These are phyloP conservation scores for Aspergillus latus DNA, from an alignment of 2,329 filamentous ascomycete genomes.

Conservation along the genomic window DNA sequence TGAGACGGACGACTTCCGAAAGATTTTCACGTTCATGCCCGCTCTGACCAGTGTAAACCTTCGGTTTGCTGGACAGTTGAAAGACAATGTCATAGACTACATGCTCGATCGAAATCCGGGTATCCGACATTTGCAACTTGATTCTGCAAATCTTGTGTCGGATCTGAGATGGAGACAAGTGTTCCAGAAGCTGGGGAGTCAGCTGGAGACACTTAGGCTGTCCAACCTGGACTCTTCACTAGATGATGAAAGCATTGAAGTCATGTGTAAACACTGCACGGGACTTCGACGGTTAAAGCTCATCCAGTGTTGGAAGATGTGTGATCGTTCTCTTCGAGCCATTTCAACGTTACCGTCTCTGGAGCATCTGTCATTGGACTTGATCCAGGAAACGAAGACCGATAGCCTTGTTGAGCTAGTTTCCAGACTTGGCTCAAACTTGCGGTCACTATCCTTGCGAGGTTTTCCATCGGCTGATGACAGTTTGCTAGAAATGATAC, in stretches of 20 bases:
- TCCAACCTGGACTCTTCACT: slow-evolving; percentile 84
- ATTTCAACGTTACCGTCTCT: slow-evolving; percentile 65
- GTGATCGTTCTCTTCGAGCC: slow-evolving; percentile 62
- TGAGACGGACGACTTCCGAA: slow-evolving; percentile 71
- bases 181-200: slow-evolving; percentile 63
- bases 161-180: slow-evolving; percentile 72
- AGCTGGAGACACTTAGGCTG: slow-evolving; percentile 69
- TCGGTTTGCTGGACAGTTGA: slow-evolving; percentile 87
- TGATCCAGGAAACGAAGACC: slow-evolving; percentile 57
- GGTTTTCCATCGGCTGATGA: slow-evolving; percentile 68
- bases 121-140: slow-evolving; percentile 73
- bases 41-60: slow-evolving; percentile 70
- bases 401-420: slow-evolving; percentile 63
- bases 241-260: slow-evolving; percentile 65
- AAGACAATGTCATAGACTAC: slow-evolving; percentile 79
- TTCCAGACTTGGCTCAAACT: slow-evolving; percentile 58
- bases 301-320: slow-evolving; percentile 73
- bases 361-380: slow-evolving; percentile 72
- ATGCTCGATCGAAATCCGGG: slow-evolving; percentile 69
- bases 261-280: slow-evolving; percentile 65
- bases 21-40: slow-evolving; percentile 75
- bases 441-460: slow-evolving; percentile 77
- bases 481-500: slow-evolving; percentile 67
- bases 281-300: slow-evolving; percentile 75
- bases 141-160: slow-evolving; percentile 80